Evolutionary conservation across 495 filamentous ascomycete genomes (phyloP).

Genomic region (Xylaria bambusicola): DNA sequence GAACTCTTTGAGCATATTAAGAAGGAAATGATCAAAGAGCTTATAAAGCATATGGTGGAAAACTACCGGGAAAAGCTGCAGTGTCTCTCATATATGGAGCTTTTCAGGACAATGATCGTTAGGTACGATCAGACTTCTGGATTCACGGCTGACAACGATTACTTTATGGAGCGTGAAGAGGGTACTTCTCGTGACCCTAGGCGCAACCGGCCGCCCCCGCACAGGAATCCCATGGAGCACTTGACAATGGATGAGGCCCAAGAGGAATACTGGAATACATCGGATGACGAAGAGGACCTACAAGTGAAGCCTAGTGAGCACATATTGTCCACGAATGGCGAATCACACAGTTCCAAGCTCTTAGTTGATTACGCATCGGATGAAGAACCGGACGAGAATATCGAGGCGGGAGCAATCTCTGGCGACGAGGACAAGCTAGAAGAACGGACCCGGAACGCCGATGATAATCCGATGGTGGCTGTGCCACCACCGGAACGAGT

Average conservation of each 20-base stretch:
- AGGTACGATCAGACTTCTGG: constrained; percentile 80
- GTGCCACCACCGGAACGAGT: constrained; percentile 68
- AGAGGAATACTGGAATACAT: constrained; percentile 93
- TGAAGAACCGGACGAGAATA: constrained; percentile 64
- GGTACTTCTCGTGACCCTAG: constrained; percentile 53
- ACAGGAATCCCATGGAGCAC: constrained; percentile 68
- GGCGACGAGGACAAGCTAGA: constrained; percentile 52
- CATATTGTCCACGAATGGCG: constrained; percentile 40
- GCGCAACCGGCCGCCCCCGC: constrained; percentile 68
- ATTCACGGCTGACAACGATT: constrained; percentile 62
- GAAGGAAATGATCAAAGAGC: constrained; percentile 76
- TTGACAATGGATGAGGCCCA: constrained; percentile 73
- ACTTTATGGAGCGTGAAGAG: constrained; percentile 50
- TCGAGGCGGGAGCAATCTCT: constrained; percentile 36
- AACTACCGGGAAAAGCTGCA: constrained; percentile 82
- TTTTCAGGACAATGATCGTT: constrained; percentile 72
- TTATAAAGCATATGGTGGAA: constrained; percentile 84
- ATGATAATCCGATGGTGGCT: constrained; percentile 34
- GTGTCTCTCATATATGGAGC: constrained; percentile 81
- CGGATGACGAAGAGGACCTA: constrained; percentile 80
- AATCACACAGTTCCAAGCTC: constrained; percentile 64
- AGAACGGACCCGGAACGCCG: constrained; percentile 22
- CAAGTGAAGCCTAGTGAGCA: constrained; percentile 34
- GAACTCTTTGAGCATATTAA: constrained; percentile 94
- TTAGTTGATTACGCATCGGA: constrained; percentile 92